A percentile compares a stretch with the other conserved stretches of the same genome.
Conservation (phyloP, 768 basidiomycete genomes). For the Lentinula detonsa region DNA sequence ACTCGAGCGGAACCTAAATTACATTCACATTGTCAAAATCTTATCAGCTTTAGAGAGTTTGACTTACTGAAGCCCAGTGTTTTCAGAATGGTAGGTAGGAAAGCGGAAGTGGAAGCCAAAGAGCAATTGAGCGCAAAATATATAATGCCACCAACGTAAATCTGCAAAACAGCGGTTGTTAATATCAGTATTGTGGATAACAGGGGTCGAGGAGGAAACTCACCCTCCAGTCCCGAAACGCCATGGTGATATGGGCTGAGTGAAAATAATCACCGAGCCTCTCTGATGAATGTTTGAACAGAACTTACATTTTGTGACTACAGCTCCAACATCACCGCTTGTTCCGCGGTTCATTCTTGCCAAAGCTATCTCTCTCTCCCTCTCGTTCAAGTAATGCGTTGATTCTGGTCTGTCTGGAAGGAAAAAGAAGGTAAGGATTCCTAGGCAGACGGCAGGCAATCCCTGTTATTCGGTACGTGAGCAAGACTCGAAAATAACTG, state of each 20-base stretch:
- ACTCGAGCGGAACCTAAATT: slow-evolving; percentile 52
- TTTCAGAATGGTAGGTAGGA: slow-evolving; percentile 75
- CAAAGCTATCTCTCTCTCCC: slow-evolving; percentile 55
- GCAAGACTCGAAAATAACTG: not conserved
- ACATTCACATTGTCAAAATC: slow-evolving; percentile 6
- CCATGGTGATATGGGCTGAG: slow-evolving; percentile 54
- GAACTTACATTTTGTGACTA: slow-evolving; percentile 51
- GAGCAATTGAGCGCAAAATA: slow-evolving; percentile 78
- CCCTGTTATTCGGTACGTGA: slow-evolving; percentile 34
- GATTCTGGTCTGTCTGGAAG: slow-evolving; percentile 72
- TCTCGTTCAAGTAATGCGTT: slow-evolving; percentile 48
- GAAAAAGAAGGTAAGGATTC: slow-evolving; percentile 45
- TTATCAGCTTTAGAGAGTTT: not conserved
- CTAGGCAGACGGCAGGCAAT: slow-evolving; percentile 59
- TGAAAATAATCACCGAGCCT: not conserved
- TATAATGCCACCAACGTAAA: slow-evolving; percentile 62
- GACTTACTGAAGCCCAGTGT: slow-evolving; percentile 64
- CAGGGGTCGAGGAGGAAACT: slow-evolving; percentile 7
- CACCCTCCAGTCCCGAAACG: slow-evolving; percentile 70
- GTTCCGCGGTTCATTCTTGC: slow-evolving; percentile 62
- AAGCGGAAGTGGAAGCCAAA: slow-evolving; percentile 74
- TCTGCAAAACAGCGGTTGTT: slow-evolving; percentile 22
- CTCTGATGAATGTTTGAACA: not conserved
- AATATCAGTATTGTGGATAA: not conserved
- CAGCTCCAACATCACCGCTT: slow-evolving; percentile 59